A percentile compares a stretch with the other conserved stretches of the same genome.
These are phyloP conservation scores for Debaryomyces tyrocola DNA, from an alignment of 805 yeast species.

Conservation along the genomic window DNA sequence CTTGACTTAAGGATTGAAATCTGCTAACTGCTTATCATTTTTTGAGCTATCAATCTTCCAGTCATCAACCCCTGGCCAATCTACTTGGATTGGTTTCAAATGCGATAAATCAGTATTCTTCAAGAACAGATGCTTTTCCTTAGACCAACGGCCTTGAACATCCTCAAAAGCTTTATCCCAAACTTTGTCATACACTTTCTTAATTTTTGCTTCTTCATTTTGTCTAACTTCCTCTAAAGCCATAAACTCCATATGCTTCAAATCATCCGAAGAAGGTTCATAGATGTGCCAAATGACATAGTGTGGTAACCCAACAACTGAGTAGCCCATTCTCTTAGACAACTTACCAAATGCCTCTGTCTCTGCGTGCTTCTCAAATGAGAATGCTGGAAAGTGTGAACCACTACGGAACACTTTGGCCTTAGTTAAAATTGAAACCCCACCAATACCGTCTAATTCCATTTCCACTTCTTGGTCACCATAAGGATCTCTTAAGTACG, in stretches of 20 bases:
- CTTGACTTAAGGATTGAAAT: conserved; percentile 33
- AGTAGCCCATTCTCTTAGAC: conserved; percentile 80
- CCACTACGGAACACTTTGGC: conserved; percentile 87
- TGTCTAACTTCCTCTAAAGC: conserved; percentile 73
- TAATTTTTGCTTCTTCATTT: conserved; percentile 60
- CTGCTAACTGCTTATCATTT: conserved; percentile 39
- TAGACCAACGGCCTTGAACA: conserved; percentile 68
- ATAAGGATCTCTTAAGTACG: conserved; percentile 89
- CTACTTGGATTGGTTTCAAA: conserved; percentile 53
- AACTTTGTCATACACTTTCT: conserved; percentile 63
- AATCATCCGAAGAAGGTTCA: conserved; percentile 92
- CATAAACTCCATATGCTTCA: conserved; percentile 83
- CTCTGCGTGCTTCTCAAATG: conserved; percentile 95
- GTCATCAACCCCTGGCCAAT: conserved; percentile 67
- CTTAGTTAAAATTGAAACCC: conserved; percentile 87
- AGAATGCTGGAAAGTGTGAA: conserved; percentile 94
- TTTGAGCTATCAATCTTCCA: conserved; percentile 26
- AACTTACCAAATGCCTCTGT: conserved; percentile 96
- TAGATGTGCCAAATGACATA: conserved; percentile 96
- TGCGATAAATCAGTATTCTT: conserved; percentile 70
- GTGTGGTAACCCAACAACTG: conserved; percentile 89
- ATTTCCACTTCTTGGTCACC: conserved; percentile 94
- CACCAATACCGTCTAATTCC: conserved; percentile 96
- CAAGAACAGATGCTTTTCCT: conserved; percentile 67
- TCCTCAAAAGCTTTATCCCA: conserved; percentile 81